A percentile compares a stretch with the other conserved stretches of the same genome.
Evolutionary conservation across 1,139 yeast species (phyloP).

Genomic region (Kluyveromyces sp.): DNA sequence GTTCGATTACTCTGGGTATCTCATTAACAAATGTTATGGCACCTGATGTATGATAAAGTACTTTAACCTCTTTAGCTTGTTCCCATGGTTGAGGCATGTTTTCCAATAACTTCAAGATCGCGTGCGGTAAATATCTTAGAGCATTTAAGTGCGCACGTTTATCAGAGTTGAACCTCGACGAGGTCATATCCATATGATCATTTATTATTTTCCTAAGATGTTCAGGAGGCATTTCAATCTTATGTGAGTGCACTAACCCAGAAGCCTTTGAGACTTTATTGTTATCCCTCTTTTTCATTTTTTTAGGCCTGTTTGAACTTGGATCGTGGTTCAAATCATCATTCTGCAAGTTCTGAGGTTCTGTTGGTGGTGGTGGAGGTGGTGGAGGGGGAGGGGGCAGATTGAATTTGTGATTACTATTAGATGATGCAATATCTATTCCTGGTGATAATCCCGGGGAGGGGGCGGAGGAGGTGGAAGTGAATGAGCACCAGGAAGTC

Average conservation of each 20-base stretch:
- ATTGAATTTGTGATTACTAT: background rate
- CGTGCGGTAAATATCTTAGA: constrained; percentile 91
- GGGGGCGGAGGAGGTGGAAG: constrained; percentile 7
- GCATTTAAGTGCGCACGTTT: constrained; percentile 88
- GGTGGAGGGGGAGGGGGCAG: constrained; percentile 6
- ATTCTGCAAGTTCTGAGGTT: background rate
- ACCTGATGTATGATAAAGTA: constrained; percentile 82
- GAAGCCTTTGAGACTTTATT: constrained; percentile 31
- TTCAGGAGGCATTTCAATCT: constrained; percentile 89
- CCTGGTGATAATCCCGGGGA: constrained; percentile 16
- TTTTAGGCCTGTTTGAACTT: constrained; percentile 8
- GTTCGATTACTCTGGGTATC: constrained; percentile 84
- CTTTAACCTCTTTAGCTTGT: constrained; percentile 72
- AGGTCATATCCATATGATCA: constrained; percentile 81
- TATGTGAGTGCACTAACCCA: constrained; percentile 47
- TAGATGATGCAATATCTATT: background rate
- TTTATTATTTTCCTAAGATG: constrained; percentile 79
- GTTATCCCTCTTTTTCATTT: constrained; percentile 34
- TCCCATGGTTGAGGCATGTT: constrained; percentile 99
- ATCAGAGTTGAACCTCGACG: constrained; percentile 75
- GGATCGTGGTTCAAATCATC: background rate
- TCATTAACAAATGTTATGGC: constrained; percentile 96
- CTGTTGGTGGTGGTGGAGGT: constrained; percentile 5
- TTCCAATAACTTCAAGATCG: constrained; percentile 77
- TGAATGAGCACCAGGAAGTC: background rate